Conservation (phyloP, 371 early-diverging fungal species). For the Rhizopus stolonifer region DNA sequence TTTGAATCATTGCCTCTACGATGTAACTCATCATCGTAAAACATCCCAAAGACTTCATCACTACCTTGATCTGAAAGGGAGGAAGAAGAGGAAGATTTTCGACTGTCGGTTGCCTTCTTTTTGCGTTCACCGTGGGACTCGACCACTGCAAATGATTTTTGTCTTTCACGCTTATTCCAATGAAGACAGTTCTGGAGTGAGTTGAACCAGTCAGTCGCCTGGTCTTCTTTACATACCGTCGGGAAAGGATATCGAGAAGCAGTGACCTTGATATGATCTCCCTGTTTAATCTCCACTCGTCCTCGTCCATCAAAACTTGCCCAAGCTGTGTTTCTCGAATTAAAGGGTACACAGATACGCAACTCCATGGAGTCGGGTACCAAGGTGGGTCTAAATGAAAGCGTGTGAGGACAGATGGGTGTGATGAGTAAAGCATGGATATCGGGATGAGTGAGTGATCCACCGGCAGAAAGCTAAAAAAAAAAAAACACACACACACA, state of each 20-base stretch:
- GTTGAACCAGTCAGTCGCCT: conserved; percentile 83
- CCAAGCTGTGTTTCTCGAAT: conserved; percentile 81
- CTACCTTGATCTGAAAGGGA: conserved; percentile 23
- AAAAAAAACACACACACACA: too few relatives aligned
- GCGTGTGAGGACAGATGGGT: conserved; percentile 95
- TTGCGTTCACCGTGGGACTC: conserved; percentile 26
- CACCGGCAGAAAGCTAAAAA: conserved; percentile 83
- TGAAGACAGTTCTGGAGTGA: conserved; percentile 75
- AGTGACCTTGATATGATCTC: conserved; percentile 86
- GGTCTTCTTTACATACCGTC: conserved; percentile 76
- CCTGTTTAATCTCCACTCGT: conserved; percentile 82
- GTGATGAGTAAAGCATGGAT: conserved; percentile 91
- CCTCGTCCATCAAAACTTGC: conserved; percentile 90
- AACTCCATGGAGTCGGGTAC: conserved; percentile 90
- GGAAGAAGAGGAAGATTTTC: conserved; percentile 17
- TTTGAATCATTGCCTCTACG: background rate
- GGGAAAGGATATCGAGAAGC: conserved; percentile 87
- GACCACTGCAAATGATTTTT: conserved; percentile 63
- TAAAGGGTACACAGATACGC: conserved; percentile 75
- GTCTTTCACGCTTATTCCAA: conserved; percentile 83
- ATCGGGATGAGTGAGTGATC: conserved; percentile 92
- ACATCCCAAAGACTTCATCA: conserved; percentile 49
- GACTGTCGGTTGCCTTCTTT: background rate
- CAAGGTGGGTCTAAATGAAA: conserved; percentile 93
- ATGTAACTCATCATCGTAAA: conserved; percentile 34